Base-by-base conservation (phyloP, 257 asterid species). In the Cordia subcordata region DNA sequence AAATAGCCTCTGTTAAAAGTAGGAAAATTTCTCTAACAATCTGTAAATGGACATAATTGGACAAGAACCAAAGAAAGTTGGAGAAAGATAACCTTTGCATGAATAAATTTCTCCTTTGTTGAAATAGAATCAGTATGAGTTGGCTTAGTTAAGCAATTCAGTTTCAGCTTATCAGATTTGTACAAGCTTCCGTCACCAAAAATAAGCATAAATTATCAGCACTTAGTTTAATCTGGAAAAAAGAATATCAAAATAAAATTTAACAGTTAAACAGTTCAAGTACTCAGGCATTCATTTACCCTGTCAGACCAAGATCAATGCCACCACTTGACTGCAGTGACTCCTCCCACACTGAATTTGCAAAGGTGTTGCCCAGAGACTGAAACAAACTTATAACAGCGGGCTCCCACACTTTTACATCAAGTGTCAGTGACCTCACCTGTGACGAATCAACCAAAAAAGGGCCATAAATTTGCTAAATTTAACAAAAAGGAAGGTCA, bases 391-490 rank as follows among this genome's bases (percentile, higher is more conserved):
- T 75, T 69, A 93, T 72, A 49, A 93, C 99, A 47, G 99, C 85
- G 8, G 96, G 95, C 77, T 94, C 99, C 99, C 99, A 94, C 6
- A 87, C 93, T 84, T 82, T 94, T 60, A 94, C 96, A 72, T 94
- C 99, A 42, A 94, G 99, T 55, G 97, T 94, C 70, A 94, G 77
- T 37, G 99, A 94, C 73, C 99, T 84, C 59, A 94, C 97, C 99
- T 94, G 77, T 74, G 76, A 59, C 63, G 39, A 38, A 50, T 38
- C 47, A 35, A 64, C 33, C 61, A 59, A 53, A 61, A 50, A 61
- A 67, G 40, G 54, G 59, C 69, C 49, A 69, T 49, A 42, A 55
- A 11, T 23, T 52, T 38, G 47, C 37, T 23, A 53, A 55, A 57
- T 51, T 20, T 19, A 50, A 46, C 39, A 54, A 51, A 67, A 16